phyloP scores from a whole-genome alignment of 257 asterid species.

The Lithospermum erythrorhizon region DNA sequence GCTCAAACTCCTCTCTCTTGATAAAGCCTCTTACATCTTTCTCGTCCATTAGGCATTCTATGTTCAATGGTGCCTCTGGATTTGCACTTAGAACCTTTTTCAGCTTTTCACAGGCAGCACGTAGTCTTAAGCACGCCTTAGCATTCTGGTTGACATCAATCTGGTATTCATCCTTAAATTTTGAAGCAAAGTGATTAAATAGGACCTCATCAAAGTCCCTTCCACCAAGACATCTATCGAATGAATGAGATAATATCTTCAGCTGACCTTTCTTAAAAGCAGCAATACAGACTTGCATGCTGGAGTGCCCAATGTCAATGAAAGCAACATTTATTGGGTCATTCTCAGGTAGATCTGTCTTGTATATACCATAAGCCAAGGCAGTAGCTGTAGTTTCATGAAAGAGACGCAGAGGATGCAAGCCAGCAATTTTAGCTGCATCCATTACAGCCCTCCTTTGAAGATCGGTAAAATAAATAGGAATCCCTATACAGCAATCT shows the following conservation, averaged over 20 bases:
- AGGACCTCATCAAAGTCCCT: constrained; percentile 90
- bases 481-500: constrained; percentile 3
- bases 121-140: constrained; percentile 83
- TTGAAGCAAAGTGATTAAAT: constrained; percentile 78
- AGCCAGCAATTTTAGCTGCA: constrained; percentile 5
- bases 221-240: constrained; percentile 84
- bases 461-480: constrained; percentile 3
- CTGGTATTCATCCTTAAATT: constrained; percentile 84
- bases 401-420: constrained; percentile 3
- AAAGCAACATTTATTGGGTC: constrained; percentile 5
- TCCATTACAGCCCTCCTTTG: constrained; percentile 5
- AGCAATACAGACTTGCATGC: constrained; percentile 90
- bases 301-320: constrained; percentile 60
- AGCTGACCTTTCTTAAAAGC: constrained; percentile 94
- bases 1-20: constrained; percentile 88
- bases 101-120: constrained; percentile 84
- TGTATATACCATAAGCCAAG: constrained; percentile 1
- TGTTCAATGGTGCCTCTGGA: constrained; percentile 83
- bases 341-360: constrained; percentile 4
- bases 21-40: constrained; percentile 86
- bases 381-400: constrained; percentile 7
- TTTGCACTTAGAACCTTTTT: constrained; percentile 90
- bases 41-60: constrained; percentile 93
- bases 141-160: constrained; percentile 89
- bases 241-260: constrained; percentile 80